These are phyloP conservation scores for Fusarium subglutinans DNA, from an alignment of 2,329 filamentous ascomycete species.

Conservation along the genomic window DNA sequence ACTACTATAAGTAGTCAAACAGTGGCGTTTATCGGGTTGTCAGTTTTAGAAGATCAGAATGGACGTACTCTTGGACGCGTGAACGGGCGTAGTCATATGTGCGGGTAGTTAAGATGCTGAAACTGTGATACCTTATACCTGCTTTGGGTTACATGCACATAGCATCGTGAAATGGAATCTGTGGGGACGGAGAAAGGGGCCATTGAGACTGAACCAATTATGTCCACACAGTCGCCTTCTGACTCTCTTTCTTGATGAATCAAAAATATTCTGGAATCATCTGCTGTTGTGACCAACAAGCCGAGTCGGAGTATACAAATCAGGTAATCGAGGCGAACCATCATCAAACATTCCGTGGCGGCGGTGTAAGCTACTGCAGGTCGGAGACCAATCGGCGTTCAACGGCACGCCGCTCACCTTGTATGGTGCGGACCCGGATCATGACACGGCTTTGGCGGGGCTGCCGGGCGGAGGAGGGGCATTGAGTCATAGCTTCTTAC, in stretches of 20 bases:
- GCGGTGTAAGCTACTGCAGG: constrained; percentile 13
- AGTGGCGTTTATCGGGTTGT: constrained; percentile 24
- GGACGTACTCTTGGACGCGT: constrained; percentile 4
- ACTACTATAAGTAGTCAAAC: background rate
- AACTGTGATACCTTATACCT: constrained; percentile 9
- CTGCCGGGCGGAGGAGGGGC: constrained; percentile 2
- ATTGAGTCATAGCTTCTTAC: constrained; percentile 29
- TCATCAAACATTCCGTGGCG: background rate
- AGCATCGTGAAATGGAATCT: background rate
- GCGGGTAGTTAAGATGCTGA: constrained; percentile 2
- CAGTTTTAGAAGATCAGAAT: constrained; percentile 20
- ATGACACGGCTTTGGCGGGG: constrained; percentile 25
- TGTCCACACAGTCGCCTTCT: background rate
- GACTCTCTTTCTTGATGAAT: background rate
- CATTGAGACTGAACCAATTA: background rate
- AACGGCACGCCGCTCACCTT: constrained; percentile 34
- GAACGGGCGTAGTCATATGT: background rate
- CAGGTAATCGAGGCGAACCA: constrained; percentile 22
- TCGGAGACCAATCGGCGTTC: constrained; percentile 35
- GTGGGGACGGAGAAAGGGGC: background rate
- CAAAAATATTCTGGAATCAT: background rate
- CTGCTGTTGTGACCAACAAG: background rate
- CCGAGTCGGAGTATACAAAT: constrained; percentile 17
- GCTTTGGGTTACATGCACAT: background rate
- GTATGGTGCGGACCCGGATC: constrained; percentile 35